phyloP scores from a whole-genome alignment of 805 yeast genomes.

The Lipomyces lipofer region DNA sequence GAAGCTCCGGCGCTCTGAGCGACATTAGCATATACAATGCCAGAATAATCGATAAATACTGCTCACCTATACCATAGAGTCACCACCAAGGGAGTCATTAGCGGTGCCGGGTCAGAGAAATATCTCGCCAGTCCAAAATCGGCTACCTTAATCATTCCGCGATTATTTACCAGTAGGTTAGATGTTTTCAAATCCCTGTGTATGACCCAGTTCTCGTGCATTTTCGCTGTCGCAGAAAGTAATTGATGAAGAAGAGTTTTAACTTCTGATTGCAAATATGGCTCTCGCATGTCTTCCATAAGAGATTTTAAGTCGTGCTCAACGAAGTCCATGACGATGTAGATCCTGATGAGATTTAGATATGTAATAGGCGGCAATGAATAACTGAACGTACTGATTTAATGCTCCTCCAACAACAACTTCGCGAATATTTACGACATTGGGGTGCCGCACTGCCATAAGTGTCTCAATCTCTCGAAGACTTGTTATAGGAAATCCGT shows the following conservation, averaged over 20 bases:
- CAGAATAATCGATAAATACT: constrained; percentile 26
- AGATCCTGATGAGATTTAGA: constrained; percentile 28
- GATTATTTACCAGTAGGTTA: constrained; percentile 34
- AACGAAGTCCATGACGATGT: constrained; percentile 39
- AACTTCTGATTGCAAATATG: constrained; percentile 37
- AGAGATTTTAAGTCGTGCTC: constrained; percentile 37
- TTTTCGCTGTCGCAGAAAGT: constrained; percentile 32
- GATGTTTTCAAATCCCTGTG: constrained; percentile 38
- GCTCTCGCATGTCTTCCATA: constrained; percentile 33
- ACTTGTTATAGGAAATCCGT: constrained; percentile 68
- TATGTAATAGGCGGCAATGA: background rate
- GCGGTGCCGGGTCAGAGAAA: constrained; percentile 34
- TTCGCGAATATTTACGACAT: constrained; percentile 55
- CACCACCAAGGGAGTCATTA: constrained; percentile 43
- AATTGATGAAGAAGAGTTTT: constrained; percentile 37
- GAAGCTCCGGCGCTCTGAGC: constrained; percentile 54
- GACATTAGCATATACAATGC: constrained; percentile 5
- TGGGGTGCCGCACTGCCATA: constrained; percentile 50
- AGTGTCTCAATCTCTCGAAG: constrained; percentile 64
- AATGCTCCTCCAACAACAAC: constrained; percentile 48
- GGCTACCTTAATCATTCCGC: constrained; percentile 35
- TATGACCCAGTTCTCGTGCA: constrained; percentile 35
- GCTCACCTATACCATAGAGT: constrained; percentile 52
- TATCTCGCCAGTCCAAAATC: constrained; percentile 57
- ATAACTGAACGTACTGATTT: constrained; percentile 24